Percentiles rank a stretch among this genome's conserved stretches.
Evolutionary conservation across 495 filamentous ascomycete genomes (phyloP).

Genomic region (Podospora australis): DNA sequence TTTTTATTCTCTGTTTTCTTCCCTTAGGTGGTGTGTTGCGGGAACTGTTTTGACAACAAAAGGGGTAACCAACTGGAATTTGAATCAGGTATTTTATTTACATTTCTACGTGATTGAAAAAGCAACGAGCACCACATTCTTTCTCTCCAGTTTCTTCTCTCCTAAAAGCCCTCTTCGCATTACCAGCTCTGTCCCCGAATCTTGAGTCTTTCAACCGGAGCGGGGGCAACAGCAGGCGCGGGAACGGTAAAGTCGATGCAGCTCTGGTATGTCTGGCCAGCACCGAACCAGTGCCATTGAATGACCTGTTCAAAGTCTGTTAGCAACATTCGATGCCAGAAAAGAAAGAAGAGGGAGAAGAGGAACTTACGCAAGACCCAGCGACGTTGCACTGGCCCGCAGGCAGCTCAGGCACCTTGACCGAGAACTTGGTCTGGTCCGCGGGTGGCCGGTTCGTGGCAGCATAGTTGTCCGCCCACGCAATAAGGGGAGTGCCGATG

Average conservation of each 20-base stretch:
- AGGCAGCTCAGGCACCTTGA: conserved; percentile 57
- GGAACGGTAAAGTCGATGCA: conserved; percentile 62
- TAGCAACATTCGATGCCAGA: background rate
- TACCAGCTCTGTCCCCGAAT: conserved; percentile 5
- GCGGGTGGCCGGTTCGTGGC: conserved; percentile 47
- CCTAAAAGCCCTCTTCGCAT: no score
- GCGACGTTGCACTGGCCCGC: conserved; percentile 49
- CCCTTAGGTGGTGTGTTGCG: no score
- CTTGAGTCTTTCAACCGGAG: background rate
- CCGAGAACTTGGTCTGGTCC: conserved; percentile 56
- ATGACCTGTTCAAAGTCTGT: conserved; percentile 42
- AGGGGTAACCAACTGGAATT: no score
- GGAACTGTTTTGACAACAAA: no score
- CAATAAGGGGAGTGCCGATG: conserved; percentile 48
- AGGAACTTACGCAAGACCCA: conserved; percentile 50
- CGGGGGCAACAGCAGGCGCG: background rate
- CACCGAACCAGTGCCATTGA: conserved; percentile 62
- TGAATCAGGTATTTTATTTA: no score
- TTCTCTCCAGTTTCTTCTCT: no score
- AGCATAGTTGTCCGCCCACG: conserved; percentile 46
- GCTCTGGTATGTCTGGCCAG: conserved; percentile 67
- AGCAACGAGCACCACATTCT: no score
- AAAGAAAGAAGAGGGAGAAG: background rate
- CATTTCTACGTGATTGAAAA: no score
- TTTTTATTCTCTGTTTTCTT: no score